Base-by-base conservation (phyloP, 768 basidiomycete species). In the Multifurca ochricompacta region DNA sequence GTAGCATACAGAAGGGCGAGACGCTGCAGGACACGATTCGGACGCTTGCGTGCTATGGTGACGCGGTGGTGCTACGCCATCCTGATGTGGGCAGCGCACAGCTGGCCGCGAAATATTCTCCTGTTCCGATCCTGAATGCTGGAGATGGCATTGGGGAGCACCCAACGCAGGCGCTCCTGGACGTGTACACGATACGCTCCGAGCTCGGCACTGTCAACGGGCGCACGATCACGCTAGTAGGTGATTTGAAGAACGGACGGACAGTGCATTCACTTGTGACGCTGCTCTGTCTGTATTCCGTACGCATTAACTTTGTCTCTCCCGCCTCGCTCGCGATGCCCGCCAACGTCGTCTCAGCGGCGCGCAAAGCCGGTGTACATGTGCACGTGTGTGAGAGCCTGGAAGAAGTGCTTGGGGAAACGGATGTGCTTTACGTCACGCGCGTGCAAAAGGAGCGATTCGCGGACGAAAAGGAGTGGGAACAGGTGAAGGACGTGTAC, bases 151-250 rank as follows among this genome's bases (percentile, higher is more conserved):
- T 89, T 46, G 96, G 96, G 50, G 96, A 99, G 70, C 96, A 99
- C 67, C 96, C 95, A 3, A 95, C 92, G 7, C 91, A 94, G 84
- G 90, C 90, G 3, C 74, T 93, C 8, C 69, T 93, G 60, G 91
- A 93, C 63, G 78, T 92, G 16, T 97, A 90, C 70, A 96, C 93
- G 37, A 97, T 98, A 60, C 90, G 95, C 56, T 96, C 93, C 45
- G 96, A 99, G 70, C 79, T 99, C 47, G 96, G 96, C 51, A 96
- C 94, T 0, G 93, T 98, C 60, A 98, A 98, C 66, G 96, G 94
- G 35, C 86, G 89, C 47, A 92, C 89, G 13, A 86, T 98, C 66
- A 92, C 90, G 9, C 69, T 92, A 48, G 81, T 99, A 9, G 96
- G 96, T 47, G 96, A 99, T 68, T 77, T 99, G 63, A 97, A 96